Evolutionary conservation across 164 flowering plant genomes (phyloP).

Genomic region (Magnolia officinalis): DNA sequence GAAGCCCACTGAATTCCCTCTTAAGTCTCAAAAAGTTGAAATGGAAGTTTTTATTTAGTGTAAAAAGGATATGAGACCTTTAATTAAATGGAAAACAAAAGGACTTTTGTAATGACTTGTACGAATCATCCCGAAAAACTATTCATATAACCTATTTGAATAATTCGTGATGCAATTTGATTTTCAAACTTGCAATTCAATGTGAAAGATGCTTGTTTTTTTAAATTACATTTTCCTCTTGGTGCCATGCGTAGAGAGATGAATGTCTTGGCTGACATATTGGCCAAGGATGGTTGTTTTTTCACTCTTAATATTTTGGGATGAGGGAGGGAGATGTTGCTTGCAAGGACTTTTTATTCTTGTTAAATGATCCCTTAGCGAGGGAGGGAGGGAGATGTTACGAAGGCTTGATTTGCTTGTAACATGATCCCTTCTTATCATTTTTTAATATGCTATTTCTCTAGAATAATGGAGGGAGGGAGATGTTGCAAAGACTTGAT

Average conservation of each 20-base stretch:
- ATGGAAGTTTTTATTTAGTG: background rate
- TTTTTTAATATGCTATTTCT: conserved; percentile 5
- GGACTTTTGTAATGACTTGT: background rate
- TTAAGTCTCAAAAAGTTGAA: background rate
- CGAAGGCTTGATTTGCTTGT: background rate
- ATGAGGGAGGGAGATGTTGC: too few relatives aligned
- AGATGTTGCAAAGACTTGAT: background rate
- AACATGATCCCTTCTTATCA: background rate
- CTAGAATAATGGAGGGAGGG: conserved; percentile 27
- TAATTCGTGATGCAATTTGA: background rate
- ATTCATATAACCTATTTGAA: background rate
- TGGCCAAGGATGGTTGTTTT: too few relatives aligned
- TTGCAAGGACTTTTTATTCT: background rate
- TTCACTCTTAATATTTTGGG: too few relatives aligned
- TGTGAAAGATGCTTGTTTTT: background rate
- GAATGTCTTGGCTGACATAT: too few relatives aligned
- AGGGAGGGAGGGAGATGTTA: too few relatives aligned
- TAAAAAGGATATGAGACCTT: background rate
- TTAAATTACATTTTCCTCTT: too few relatives aligned
- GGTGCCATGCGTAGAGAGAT: too few relatives aligned
- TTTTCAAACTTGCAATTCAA: background rate
- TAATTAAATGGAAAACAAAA: background rate
- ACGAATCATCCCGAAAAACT: background rate
- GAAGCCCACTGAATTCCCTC: too few relatives aligned
- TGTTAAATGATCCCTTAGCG: background rate